Conservation (phyloP, 2,329 filamentous ascomycete genomes). For the Sclerotiophoma versabilis region DNA sequence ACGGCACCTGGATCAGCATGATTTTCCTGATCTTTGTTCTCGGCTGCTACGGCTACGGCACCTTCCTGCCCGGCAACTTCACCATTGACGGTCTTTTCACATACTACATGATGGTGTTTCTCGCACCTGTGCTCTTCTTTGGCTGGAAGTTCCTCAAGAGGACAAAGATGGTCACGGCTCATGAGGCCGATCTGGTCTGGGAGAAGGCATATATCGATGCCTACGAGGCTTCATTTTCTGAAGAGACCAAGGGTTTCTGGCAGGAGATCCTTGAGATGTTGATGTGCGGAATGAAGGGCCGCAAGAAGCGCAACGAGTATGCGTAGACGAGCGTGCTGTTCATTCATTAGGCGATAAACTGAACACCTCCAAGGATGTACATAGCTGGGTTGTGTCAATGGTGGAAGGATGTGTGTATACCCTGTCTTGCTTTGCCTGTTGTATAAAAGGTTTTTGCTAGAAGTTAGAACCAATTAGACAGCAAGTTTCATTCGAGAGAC, state of each 20-base stretch:
- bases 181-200: conserved; percentile 52
- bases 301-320: conserved; percentile 12
- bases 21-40: conserved; percentile 25
- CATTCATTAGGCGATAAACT: neutral
- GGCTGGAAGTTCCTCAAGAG: conserved; percentile 68
- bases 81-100: conserved; percentile 59
- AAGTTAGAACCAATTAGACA: neutral
- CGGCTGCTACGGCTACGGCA: conserved; percentile 35
- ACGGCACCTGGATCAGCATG: conserved; percentile 23
- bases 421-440: neutral
- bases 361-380: neutral
- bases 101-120: conserved; percentile 38
- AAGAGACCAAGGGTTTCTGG: conserved; percentile 37
- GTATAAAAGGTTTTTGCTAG: neutral
- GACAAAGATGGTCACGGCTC: conserved; percentile 57
- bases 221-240: conserved; percentile 30
- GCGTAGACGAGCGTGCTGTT: neutral
- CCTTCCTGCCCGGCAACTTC: conserved; percentile 55
- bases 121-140: conserved; percentile 52
- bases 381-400: neutral
- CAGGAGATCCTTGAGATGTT: conserved; percentile 34
- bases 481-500: neutral
- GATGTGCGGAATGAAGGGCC: conserved; percentile 18
- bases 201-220: conserved; percentile 55
- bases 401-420: neutral